Evolutionary conservation across 306 rosid species (phyloP).

Genomic region (Acacia crassicarpa): DNA sequence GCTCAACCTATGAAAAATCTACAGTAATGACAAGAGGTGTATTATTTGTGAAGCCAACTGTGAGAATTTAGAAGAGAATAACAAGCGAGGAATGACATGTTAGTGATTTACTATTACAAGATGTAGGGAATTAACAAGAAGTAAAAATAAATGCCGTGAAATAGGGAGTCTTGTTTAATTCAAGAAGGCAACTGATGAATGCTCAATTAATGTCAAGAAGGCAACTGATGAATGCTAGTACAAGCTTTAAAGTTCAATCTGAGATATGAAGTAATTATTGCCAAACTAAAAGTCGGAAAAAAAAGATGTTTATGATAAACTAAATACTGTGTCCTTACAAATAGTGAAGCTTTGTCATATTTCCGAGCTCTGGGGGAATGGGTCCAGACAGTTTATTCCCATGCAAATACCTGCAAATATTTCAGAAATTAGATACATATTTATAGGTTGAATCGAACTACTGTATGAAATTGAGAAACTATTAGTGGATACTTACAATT

Average conservation of each 20-base stretch:
- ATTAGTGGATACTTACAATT: constrained; percentile 59
- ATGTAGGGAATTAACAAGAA: no score
- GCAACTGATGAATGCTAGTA: not conserved
- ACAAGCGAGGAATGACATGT: not conserved
- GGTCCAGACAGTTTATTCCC: constrained; percentile 85
- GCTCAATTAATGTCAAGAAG: not conserved
- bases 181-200: no score
- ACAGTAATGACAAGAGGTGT: not conserved
- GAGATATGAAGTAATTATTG: constrained; percentile 5
- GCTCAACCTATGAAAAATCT: not conserved
- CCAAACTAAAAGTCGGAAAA: not conserved
- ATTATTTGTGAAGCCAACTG: not conserved
- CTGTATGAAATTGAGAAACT: not conserved
- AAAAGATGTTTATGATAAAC: not conserved
- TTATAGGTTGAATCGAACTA: not conserved
- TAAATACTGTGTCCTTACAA: constrained; percentile 51
- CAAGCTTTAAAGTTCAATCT: not conserved
- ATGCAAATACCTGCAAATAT: constrained; percentile 77
- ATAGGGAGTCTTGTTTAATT: not conserved
- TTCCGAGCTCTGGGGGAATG: constrained; percentile 91
- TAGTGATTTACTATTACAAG: not conserved
- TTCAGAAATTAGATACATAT: not conserved
- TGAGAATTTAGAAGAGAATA: not conserved
- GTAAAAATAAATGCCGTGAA: not conserved
- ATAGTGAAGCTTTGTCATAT: constrained; percentile 94